Conservation (phyloP, 805 yeast species). For the Nakazawaea populi region DNA sequence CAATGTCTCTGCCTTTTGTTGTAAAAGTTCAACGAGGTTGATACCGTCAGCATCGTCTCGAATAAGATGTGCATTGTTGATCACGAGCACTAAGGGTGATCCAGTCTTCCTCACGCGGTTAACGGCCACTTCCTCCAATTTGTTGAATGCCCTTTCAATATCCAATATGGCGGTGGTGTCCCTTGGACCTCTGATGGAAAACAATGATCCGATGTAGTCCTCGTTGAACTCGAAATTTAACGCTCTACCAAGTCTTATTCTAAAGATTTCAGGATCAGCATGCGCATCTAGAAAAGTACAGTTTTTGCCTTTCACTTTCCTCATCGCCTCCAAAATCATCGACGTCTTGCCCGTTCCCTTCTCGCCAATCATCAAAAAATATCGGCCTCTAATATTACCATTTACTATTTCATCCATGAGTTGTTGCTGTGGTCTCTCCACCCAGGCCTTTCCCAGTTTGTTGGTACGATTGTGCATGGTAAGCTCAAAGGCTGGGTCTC, state of each 20-base stretch:
- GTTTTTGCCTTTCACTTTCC: conserved; percentile 53
- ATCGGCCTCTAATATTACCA: conserved; percentile 63
- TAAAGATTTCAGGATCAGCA: conserved; percentile 77
- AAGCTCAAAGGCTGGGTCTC: conserved; percentile 58
- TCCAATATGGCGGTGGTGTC: conserved; percentile 79
- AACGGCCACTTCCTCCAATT: conserved; percentile 68
- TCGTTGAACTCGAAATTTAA: conserved; percentile 68
- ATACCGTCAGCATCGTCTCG: conserved; percentile 71
- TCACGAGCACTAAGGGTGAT: conserved; percentile 61
- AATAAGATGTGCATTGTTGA: conserved; percentile 71
- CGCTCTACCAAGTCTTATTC: conserved; percentile 72
- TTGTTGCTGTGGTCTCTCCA: conserved; percentile 62
- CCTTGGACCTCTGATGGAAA: conserved; percentile 77
- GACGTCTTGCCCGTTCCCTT: conserved; percentile 86
- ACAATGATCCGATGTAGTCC: conserved; percentile 77
- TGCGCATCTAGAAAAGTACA: conserved; percentile 77
- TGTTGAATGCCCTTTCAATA: conserved; percentile 76
- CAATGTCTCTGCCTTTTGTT: conserved; percentile 76
- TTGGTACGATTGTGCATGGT: conserved; percentile 45
- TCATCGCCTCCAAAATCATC: conserved; percentile 64
- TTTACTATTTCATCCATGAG: conserved; percentile 57
- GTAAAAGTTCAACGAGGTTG: conserved; percentile 65
- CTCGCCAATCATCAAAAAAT: conserved; percentile 71
- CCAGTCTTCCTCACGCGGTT: conserved; percentile 32
- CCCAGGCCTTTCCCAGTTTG: conserved; percentile 48